Conservation (phyloP, 1,284 basidiomycete genomes). For the Jaminaea rosea region DNA sequence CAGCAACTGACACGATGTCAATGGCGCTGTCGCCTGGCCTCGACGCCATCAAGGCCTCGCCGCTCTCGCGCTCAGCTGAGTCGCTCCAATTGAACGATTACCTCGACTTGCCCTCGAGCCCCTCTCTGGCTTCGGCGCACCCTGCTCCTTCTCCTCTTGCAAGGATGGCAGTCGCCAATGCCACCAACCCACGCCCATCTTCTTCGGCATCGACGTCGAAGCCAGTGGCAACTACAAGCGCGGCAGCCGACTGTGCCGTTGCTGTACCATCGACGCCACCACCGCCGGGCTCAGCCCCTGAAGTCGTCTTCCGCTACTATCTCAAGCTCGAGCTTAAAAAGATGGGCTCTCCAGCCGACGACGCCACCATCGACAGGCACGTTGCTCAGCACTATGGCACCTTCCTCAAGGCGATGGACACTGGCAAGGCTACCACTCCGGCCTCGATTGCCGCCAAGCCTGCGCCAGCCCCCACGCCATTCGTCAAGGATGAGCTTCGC, state of each 20-base stretch:
- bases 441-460: background rate
- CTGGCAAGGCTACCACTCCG: background rate
- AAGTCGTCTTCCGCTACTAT: constrained; percentile 25
- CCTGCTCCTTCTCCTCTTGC: background rate
- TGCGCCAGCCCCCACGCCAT: background rate
- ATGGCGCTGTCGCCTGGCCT: background rate
- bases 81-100: background rate
- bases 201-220: background rate
- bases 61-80: background rate
- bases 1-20: background rate
- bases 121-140: background rate
- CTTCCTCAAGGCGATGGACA: constrained; percentile 22
- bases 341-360: constrained; percentile 31
- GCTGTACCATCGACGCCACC: background rate
- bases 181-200: too few species aligned
- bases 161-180: too few species aligned
- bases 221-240: background rate
- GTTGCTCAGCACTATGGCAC: constrained; percentile 39
- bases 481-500: too few species aligned
- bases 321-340: constrained; percentile 36
- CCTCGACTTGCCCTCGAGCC: background rate
- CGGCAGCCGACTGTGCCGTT: background rate
- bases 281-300: background rate
- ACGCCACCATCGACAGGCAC: constrained; percentile 33
- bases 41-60: background rate